Percentiles rank a stretch among this genome's conserved stretches.
phyloP scores from a whole-genome alignment of 1,284 basidiomycete species.

The Malassezia psittaci region DNA sequence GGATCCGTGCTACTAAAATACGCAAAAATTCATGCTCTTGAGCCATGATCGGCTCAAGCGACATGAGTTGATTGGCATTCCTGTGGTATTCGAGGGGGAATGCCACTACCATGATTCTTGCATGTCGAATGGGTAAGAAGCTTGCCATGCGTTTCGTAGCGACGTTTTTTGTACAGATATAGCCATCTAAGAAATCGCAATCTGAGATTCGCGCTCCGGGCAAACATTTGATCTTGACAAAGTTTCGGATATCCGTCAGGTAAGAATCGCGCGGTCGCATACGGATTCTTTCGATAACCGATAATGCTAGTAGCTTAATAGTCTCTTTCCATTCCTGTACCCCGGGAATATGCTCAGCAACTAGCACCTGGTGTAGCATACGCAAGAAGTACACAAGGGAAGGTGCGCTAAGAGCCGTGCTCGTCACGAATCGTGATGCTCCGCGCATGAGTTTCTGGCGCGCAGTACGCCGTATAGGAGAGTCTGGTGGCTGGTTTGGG shows the following conservation, averaged over 20 bases:
- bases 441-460: slow-evolving; percentile 16
- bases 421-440: slow-evolving; percentile 16
- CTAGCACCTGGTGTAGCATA: slow-evolving; percentile 39
- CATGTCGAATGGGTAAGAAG: slow-evolving; percentile 57
- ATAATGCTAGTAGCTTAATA: slow-evolving; percentile 32
- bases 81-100: slow-evolving; percentile 93
- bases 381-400: slow-evolving; percentile 26
- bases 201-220: slow-evolving; percentile 83
- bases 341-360: slow-evolving; percentile 22
- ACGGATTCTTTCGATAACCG: slow-evolving; percentile 35
- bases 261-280: slow-evolving; percentile 57
- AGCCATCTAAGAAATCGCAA: slow-evolving; percentile 92
- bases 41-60: slow-evolving; percentile 78
- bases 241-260: slow-evolving; percentile 78
- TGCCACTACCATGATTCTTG: slow-evolving; percentile 87
- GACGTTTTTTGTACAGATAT: slow-evolving; percentile 94
- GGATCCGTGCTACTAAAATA: slow-evolving; percentile 77
- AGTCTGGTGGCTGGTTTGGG: background rate
- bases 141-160: slow-evolving; percentile 69
- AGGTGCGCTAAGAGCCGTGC: slow-evolving; percentile 15
- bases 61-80: slow-evolving; percentile 77
- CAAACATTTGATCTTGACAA: slow-evolving; percentile 97
- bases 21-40: slow-evolving; percentile 91
- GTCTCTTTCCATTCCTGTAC: slow-evolving; percentile 34
- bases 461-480: slow-evolving; percentile 11